Evolutionary conservation across 176 grass and related monocot species (phyloP), one percentile per base, ranked within the genome.

Genomic region (Lolium rigidum): DNA sequence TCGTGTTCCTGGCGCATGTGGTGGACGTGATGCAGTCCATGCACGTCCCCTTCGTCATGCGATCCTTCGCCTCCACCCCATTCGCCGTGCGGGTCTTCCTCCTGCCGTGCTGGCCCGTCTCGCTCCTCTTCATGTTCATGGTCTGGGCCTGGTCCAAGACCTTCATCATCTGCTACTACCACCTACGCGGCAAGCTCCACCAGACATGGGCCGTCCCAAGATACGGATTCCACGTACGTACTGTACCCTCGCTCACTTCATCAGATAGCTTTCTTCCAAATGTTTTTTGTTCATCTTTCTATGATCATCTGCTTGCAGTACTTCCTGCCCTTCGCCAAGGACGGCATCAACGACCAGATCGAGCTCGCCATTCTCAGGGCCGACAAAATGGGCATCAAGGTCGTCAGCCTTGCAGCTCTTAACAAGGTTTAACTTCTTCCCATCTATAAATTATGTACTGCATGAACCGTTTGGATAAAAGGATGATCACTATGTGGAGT

Each of bases 351-450:
- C 86, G 51, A 83, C 2, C 92, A 95, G 78, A 98, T 98, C 76
- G 96, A 98, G 79, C 86, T 92, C 1, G 93, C 92, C 49, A 95
- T 98, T 21, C 86, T 94, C 0, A 89, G 96, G 74, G 96, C 96
- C 0, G 74, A 98, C 15, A 94, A 90, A 17, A 85, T 95, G 84
- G 93, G 96, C 11, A 86, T 91, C 61, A 94, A 95, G 37, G 96
- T 98, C 44, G 39, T 98, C 66, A 98, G 96, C 86, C 96, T 98
- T 2, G 96, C 96, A 3, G 96, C 96, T 59, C 89, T 98, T 3
- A 98, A 95, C 84, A 98, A 98, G 96, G 96, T 93, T 41, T 41
- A 4, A 41, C 39, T 41, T 41, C 39, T 41, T 41, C 28, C 28
- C 28, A 1, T 31, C 28, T 2, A 2, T 31, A 1, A 31, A 31